Evolutionary conservation across 1,284 basidiomycete species (phyloP), one percentile per base, ranked within the genome.

Genomic region (Athelia sp.): DNA sequence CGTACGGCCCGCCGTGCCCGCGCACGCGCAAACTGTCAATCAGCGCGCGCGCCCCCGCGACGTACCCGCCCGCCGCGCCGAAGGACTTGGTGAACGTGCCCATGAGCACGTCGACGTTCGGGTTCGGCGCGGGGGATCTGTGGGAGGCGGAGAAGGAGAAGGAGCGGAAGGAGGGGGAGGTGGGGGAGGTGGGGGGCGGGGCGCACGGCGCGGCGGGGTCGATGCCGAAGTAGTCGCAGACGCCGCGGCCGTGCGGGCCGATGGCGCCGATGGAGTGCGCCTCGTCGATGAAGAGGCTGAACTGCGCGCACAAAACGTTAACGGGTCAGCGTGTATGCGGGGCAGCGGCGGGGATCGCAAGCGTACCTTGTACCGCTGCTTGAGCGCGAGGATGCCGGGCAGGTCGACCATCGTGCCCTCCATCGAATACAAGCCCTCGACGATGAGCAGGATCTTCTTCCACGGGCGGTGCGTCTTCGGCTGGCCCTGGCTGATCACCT

Each of bases 71-170:
- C 0, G 95, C 90, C 2, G 96, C 95, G 52, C 96, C 97, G 63
- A 99, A 99, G 0, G 95, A 98, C 70, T 99, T 99, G 35, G 96
- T 99, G 66, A 99, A 97, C 0, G 96, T 99, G 50, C 96, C 96
- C 96, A 99, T 99, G 55, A 98, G 82, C 55, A 99, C 81, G 64
- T 99, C 96, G 53, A 98, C 78, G 32, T 79, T n/a, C n/a, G n/a
- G n/a, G n/a, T n/a, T n/a, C n/a, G n/a, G n/a, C n/a, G n/a, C n/a
- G n/a, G n/a, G n/a, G n/a, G n/a, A n/a, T n/a, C n/a, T n/a, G n/a
- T n/a, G n/a, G n/a, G n/a, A n/a, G n/a, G n/a, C n/a, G n/a, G n/a
- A n/a, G n/a, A n/a, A n/a, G n/a, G n/a, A n/a, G n/a, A n/a, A n/a
- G n/a, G n/a, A n/a, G n/a, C n/a, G n/a, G n/a, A n/a, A n/a, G n/a